phyloP scores from a whole-genome alignment of 495 filamentous ascomycete species.

The Aspergillus saccharolyticus region DNA sequence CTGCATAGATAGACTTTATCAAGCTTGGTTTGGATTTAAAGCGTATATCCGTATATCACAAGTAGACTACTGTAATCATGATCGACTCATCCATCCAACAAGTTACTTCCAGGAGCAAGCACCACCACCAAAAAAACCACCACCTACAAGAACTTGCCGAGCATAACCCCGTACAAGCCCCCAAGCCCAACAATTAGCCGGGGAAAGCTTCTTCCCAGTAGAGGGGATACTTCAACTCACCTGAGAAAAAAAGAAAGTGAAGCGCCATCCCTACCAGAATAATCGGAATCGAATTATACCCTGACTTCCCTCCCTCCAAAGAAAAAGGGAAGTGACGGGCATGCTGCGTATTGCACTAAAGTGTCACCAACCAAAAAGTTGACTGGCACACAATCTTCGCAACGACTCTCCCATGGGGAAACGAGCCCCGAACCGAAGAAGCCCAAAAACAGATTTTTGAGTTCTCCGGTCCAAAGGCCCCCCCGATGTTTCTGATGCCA shows the following conservation, averaged over 20 bases:
- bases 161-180: conserved; percentile 11
- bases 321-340: conserved; percentile 32
- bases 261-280: conserved; percentile 84
- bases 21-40: too few species aligned
- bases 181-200: conserved; percentile 36
- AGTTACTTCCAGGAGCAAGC: background rate
- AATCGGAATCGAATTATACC: conserved; percentile 99
- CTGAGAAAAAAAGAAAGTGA: conserved; percentile 56
- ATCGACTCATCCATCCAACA: background rate
- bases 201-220: conserved; percentile 32
- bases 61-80: too few species aligned
- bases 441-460: too few species aligned
- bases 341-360: conserved; percentile 99
- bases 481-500: conserved; percentile 99
- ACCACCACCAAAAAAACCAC: background rate
- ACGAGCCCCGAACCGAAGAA: conserved; percentile 13
- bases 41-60: too few species aligned
- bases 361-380: conserved; percentile 71
- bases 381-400: conserved; percentile 84
- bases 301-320: conserved; percentile 26
- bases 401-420: conserved; percentile 83
- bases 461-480: too few species aligned
- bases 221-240: conserved; percentile 45
- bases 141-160: conserved; percentile 8
- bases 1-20: too few species aligned